Evolutionary conservation across 164 flowering plant genomes (phyloP), one percentile per base, ranked within the genome.

Genomic region (Tetrastigma voinierianum): DNA sequence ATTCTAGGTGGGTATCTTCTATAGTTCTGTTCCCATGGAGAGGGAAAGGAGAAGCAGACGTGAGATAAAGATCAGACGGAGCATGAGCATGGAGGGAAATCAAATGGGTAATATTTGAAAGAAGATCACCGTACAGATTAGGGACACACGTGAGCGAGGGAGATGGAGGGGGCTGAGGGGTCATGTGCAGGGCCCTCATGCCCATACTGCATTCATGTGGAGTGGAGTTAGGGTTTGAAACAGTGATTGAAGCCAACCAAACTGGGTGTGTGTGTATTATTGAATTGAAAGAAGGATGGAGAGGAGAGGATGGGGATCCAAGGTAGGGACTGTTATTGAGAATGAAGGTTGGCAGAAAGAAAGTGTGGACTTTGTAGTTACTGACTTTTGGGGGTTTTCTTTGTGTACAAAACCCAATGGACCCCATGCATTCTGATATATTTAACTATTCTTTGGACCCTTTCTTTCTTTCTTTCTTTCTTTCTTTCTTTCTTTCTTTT

Each of bases 41-140:
- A 46, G 25, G 18, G 40, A 56, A 66, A 52, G 25, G 13, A 65
- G 65, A 63, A 59, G 62, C 19, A 32, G 63, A 62, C 69, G 24
- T 55, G 32, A 0, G 67, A 67, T 72, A 56, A 62, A 13, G 20
- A 72, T 62, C 64, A 9, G 45, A 72, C 65, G 62, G 62, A 62
- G 51, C 67, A 46, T 18, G 7, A 40, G 24, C 56, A 25, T 40
- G 49, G 17, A 32, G 40, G 9, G 4, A 25, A 40, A 52, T 25
- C 1, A n/a, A n/a, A n/a, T n/a, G n/a, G n/a, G n/a, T n/a, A n/a
- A n/a, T n/a, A n/a, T n/a, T n/a, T n/a, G n/a, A n/a, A n/a, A n/a
- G 21, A 24, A 21, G 44, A 47, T 51, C 59, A 52, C 55, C 61
- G 56, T 69, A 56, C 48, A 14, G 11, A 21, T 17, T 43, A 14